phyloP scores from a whole-genome alignment of 2,329 filamentous ascomycete species.

The Myriosclerotinia scirpicola region DNA sequence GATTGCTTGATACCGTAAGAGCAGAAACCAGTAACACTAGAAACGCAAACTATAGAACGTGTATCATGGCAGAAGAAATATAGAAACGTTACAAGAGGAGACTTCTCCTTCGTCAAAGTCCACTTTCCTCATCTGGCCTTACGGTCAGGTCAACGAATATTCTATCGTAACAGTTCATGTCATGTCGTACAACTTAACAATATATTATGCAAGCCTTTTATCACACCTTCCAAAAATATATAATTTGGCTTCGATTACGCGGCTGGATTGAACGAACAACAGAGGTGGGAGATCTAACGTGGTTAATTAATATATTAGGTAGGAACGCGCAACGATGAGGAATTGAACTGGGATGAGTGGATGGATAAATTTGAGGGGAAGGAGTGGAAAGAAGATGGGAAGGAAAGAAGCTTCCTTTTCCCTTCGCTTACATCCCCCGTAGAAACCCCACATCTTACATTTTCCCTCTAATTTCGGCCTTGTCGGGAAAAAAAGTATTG shows the following conservation, averaged over 20 bases:
- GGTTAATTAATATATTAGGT: background rate
- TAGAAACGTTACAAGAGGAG: slow-evolving; percentile 13
- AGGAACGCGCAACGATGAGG: slow-evolving; percentile 4
- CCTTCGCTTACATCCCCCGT: background rate
- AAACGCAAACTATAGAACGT: background rate
- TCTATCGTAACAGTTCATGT: no score
- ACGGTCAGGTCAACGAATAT: background rate
- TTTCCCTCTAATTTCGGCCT: background rate
- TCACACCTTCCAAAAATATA: slow-evolving; percentile 18
- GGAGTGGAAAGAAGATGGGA: background rate
- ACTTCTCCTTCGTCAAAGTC: slow-evolving; percentile 14
- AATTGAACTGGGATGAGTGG: background rate
- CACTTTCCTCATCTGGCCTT: slow-evolving; percentile 11
- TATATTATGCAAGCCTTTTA: slow-evolving; percentile 11
- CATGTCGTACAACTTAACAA: background rate
- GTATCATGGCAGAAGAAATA: slow-evolving; percentile 12
- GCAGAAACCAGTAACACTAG: slow-evolving; percentile 2
- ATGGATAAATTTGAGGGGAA: background rate
- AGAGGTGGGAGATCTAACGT: background rate
- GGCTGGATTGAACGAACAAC: background rate
- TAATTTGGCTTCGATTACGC: background rate
- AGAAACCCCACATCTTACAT: background rate
- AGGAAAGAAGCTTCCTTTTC: slow-evolving; percentile 4
- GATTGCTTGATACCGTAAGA: background rate
- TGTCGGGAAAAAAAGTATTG: background rate